These are phyloP conservation scores for Dactylellina haptotyla DNA, from an alignment of 2,329 filamentous ascomycete species.

Conservation along the genomic window DNA sequence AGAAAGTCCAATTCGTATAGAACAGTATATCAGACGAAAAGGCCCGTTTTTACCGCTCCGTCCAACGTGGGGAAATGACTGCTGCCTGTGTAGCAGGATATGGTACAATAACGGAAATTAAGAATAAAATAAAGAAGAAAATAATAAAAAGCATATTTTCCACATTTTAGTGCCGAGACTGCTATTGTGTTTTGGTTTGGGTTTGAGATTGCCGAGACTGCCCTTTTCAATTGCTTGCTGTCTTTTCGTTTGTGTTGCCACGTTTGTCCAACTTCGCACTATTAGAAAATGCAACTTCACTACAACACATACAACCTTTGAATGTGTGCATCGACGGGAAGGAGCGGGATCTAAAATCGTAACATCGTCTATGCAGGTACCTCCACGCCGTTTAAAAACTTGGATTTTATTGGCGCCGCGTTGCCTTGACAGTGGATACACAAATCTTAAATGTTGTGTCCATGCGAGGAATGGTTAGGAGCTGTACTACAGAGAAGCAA, in stretches of 20 bases:
- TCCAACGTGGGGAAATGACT: neutral
- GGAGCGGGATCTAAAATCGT: neutral
- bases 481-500: neutral
- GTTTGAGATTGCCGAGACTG: neutral
- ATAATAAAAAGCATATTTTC: no score
- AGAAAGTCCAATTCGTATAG: no score
- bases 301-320: conserved; percentile 38
- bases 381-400: conserved; percentile 9
- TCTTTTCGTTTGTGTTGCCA: conserved; percentile 12
- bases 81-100: neutral
- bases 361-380: conserved; percentile 45
- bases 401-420: neutral
- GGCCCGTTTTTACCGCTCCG: neutral
- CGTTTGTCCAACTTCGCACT: neutral
- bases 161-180: no score
- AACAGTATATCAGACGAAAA: no score
- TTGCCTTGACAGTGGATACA: neutral
- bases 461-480: conserved; percentile 8
- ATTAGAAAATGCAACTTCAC: conserved; percentile 41
- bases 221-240: neutral
- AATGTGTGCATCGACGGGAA: no score
- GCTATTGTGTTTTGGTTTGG: no score
- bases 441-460: conserved; percentile 6
- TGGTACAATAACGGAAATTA: conserved; percentile 51
- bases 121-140: no score